A percentile compares a stretch with the other conserved stretches of the same genome.
Conservation (phyloP, 495 filamentous ascomycete genomes). For the Clohesyomyces aquaticus region DNA sequence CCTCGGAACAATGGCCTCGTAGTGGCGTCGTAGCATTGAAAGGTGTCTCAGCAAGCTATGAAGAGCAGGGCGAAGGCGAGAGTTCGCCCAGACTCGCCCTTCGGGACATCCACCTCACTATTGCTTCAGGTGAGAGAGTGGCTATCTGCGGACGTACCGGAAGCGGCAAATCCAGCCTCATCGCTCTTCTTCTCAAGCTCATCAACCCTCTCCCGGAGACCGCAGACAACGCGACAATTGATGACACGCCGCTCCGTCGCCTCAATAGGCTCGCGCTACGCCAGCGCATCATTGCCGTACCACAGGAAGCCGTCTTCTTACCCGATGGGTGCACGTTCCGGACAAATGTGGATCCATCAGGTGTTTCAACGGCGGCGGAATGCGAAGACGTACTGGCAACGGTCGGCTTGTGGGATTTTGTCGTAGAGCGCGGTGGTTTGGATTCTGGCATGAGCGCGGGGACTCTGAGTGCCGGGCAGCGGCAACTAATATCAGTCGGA, state of each 20-base stretch:
- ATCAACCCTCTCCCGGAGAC: constrained; percentile 10
- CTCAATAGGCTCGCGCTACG: constrained; percentile 31
- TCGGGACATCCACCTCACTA: constrained; percentile 39
- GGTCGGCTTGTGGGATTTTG: constrained; percentile 21
- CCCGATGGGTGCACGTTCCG: constrained; percentile 40
- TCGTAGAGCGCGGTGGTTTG: constrained; percentile 14
- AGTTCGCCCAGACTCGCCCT: constrained; percentile 11
- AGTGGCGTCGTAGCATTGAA: constrained; percentile 18
- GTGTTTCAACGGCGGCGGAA: background rate
- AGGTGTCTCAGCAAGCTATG: constrained; percentile 19
- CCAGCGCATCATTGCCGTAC: constrained; percentile 49
- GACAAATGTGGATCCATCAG: constrained; percentile 17
- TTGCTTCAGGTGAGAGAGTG: constrained; percentile 45
- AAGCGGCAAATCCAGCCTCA: constrained; percentile 43
- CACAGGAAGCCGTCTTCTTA: constrained; percentile 52
- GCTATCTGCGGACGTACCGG: constrained; percentile 50
- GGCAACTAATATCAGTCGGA: constrained; percentile 17
- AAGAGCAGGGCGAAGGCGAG: background rate
- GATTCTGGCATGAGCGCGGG: constrained; percentile 13
- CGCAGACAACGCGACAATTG: background rate
- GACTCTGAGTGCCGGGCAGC: constrained; percentile 18
- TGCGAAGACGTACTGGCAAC: constrained; percentile 37
- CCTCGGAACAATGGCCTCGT: constrained; percentile 10
- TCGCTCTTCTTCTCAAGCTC: constrained; percentile 14
- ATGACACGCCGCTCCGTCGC: constrained; percentile 9